Conservation (phyloP, 2,329 filamentous ascomycete genomes). For the Fusarium sp. region DNA sequence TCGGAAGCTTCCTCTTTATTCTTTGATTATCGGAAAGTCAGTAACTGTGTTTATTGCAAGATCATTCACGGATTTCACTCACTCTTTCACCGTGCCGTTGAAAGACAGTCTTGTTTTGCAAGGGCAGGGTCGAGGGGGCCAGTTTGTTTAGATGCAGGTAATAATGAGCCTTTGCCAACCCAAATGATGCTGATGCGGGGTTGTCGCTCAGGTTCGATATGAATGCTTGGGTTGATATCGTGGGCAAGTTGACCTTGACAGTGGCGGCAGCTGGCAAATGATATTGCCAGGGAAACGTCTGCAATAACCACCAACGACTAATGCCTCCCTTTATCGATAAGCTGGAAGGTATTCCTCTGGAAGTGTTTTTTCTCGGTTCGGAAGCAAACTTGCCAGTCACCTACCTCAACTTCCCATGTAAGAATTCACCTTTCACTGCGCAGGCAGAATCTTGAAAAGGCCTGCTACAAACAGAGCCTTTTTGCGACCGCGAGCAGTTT, state of each 20-base stretch:
- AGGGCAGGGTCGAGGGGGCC: not conserved
- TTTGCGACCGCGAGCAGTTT: slow-evolving; percentile 40
- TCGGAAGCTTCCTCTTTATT: slow-evolving; percentile 4
- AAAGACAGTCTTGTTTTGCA: not conserved
- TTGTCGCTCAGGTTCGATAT: not conserved
- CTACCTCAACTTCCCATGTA: slow-evolving; percentile 8
- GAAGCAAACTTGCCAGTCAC: slow-evolving; percentile 12
- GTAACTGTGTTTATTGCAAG: not conserved
- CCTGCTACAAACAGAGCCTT: slow-evolving; percentile 40
- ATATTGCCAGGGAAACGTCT: slow-evolving; percentile 17
- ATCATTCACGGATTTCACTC: slow-evolving; percentile 8
- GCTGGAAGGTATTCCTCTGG: not conserved
- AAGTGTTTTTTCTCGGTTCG: not conserved
- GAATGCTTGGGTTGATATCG: slow-evolving; percentile 2
- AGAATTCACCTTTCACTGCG: slow-evolving; percentile 30
- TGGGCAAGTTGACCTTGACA: slow-evolving; percentile 17
- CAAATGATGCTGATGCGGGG: slow-evolving; percentile 9
- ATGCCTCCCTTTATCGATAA: slow-evolving; percentile 1
- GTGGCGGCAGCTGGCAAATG: slow-evolving; percentile 35
- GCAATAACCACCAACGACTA: slow-evolving; percentile 7
- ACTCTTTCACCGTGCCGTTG: slow-evolving; percentile 14
- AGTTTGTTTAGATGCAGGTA: not conserved
- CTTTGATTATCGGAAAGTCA: slow-evolving; percentile 9
- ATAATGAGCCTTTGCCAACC: not conserved
- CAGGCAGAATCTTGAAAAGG: slow-evolving; percentile 40